Percentiles rank a stretch among this genome's conserved stretches.
These are phyloP conservation scores for Fusarium oxysporum DNA, from an alignment of 2,329 filamentous ascomycete species.

Conservation along the genomic window DNA sequence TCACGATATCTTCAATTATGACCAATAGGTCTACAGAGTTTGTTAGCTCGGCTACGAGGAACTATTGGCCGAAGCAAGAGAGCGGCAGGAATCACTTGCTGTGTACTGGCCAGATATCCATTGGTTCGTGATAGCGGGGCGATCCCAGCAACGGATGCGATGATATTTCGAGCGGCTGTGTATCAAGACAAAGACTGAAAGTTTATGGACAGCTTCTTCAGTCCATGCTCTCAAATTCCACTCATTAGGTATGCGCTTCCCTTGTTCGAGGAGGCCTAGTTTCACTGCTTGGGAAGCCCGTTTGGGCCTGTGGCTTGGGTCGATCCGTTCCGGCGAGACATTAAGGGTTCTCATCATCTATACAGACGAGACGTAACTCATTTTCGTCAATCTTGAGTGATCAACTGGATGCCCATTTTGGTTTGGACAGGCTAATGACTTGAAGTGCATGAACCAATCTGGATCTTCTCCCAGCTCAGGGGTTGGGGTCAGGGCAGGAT, in stretches of 20 bases:
- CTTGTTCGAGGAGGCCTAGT: background rate
- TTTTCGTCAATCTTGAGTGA: background rate
- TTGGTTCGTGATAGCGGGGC: background rate
- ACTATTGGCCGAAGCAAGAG: background rate
- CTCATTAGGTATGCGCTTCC: background rate
- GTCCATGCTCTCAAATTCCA: background rate
- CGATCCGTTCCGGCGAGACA: background rate
- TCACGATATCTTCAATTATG: background rate
- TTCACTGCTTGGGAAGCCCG: background rate
- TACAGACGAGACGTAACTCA: background rate
- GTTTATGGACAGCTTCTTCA: background rate
- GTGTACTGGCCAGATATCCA: background rate
- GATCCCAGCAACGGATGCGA: background rate
- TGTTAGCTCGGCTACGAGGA: background rate
- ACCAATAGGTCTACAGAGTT: no score
- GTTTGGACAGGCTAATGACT: background rate
- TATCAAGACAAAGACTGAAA: background rate
- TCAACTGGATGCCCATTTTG: rapidly evolving
- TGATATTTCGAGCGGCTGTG: background rate
- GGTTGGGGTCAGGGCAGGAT: background rate
- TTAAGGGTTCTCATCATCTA: background rate
- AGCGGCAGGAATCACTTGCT: background rate
- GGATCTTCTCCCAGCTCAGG: background rate
- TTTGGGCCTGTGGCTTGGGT: background rate
- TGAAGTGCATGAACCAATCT: background rate